Base-by-base conservation (phyloP, 176 grass and related monocot species). In the Aegilops umbellulata region DNA sequence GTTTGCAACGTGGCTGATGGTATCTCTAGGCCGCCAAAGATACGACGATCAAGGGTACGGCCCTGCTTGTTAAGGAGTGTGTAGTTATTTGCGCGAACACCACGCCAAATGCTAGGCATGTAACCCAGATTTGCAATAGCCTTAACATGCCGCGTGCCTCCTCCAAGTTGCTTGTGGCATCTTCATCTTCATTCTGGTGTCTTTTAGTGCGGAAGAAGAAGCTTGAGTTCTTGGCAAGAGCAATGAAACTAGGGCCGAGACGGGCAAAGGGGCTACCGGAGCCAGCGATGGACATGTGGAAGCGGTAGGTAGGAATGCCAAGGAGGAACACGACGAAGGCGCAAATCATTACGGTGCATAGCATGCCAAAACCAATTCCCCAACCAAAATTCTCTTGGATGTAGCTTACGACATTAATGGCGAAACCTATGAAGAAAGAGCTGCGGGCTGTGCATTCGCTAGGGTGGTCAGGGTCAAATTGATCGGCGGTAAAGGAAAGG, bases 1-100 rank as follows among this genome's bases (percentile, higher is more conserved):
- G 69, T 87, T 35, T 79, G 80, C 23, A 90, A 64, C 8, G 65
- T 80, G 3, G 84, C 84, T 5, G 90, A 82, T 0, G 62, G 26
- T 2, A 65, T 0, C 12, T 65, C 62, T 11, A 65, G 13, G 62
- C 25, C 5, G 13, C 62, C 62, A 65, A 65, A 30, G 13, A 65
- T 29, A 6, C 2, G 62, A 5, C 26, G 26, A 27, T 65, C 62
- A 5, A 65, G 62, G 13, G 62, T 65, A 26, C 5, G 13, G 0
- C 62, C 25, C 13, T 65, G 62, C 62, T 65, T 65, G 62, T 65
- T 65, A 25, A 65, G 29, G 4, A 65, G 10, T 15, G 10, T 15
- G 62, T 65, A 11, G 62, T 27, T 12, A 29, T 26, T 10, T 65
- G 62, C 12, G 12, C 62, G 12, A 15, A 65, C 25, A 65, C 62